Evolutionary conservation across 2,329 filamentous ascomycete genomes (phyloP), one percentile per base, ranked within the genome.

Genomic region (Nectriaceae sp.): DNA sequence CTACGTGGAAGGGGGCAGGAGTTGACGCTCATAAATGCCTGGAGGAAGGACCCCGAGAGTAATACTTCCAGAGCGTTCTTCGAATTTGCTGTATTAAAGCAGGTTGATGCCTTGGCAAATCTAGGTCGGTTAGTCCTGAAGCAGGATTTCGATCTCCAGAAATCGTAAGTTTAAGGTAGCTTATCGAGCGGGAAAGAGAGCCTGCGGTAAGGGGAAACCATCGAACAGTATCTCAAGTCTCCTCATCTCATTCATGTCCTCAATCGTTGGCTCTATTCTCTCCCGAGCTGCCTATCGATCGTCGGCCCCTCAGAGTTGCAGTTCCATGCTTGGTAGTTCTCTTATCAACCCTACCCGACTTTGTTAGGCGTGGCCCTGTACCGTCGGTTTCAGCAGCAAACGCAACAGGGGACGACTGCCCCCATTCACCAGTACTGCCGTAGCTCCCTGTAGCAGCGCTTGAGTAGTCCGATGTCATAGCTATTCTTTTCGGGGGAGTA

Each of bases 21-120:
- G 55, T 63, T 72, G 1, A 64, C 61, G 0, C 52, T 80, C 22
- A 70, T 83, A 31, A 60, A 65, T 22, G 62, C 66, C 4, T 82
- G 79, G 75, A 65, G 60, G 20, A 61, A 63, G 22, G 64, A 76
- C 24, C 76, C 72, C 0, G 63, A 66, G 3, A 65, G 65, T 22
- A 63, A 70, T 1, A 66, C 69, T 24, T 73, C 70, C 2, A 65
- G 60, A n/a, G 60, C 65, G 1, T 82, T 82, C 53, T 80, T 80
- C 55, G 68, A 75, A 24, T 71, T 69, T 46, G 72, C 70, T n/a
- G 73, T 83, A 10, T 61, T 79, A 19, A 65, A 72, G 46, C 76
- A 77, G 24, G 61, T 83, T 16, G 68, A 71, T 43, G 63, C 65
- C n/a, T 59, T 83, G 46, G 74, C 78, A 3, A 63, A 61, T 2